Conservation (phyloP, 331 rosid species). For the Saraca asoca region DNA sequence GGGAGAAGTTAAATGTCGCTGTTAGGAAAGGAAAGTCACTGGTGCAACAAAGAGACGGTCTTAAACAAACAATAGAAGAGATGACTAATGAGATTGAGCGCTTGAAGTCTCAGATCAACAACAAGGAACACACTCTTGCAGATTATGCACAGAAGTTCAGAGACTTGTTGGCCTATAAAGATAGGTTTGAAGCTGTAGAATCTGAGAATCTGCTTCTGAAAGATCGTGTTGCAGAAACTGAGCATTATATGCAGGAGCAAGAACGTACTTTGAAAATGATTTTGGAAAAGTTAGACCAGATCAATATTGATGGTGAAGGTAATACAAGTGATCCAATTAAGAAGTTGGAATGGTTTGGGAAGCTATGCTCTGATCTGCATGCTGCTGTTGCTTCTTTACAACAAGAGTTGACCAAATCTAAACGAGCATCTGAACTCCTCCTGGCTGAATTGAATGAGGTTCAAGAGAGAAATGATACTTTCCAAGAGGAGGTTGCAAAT, state of each 20-base stretch:
- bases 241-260: slow-evolving; percentile 61
- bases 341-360: slow-evolving; percentile 67
- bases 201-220: slow-evolving; percentile 60
- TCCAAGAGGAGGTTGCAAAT: slow-evolving; percentile 82
- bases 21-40: slow-evolving; percentile 91
- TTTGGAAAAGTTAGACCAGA: slow-evolving; percentile 52
- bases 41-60: slow-evolving; percentile 84
- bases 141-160: slow-evolving; percentile 64
- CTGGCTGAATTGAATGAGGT: slow-evolving; percentile 94
- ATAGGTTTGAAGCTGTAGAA: slow-evolving; percentile 66
- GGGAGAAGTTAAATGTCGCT: slow-evolving; percentile 86
- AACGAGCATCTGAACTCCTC: slow-evolving; percentile 87
- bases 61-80: slow-evolving; percentile 74
- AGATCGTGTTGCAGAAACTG: slow-evolving; percentile 61
- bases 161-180: slow-evolving; percentile 59
- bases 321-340: slow-evolving; percentile 57
- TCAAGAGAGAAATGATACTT: slow-evolving; percentile 93
- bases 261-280: slow-evolving; percentile 56
- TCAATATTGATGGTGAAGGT: slow-evolving; percentile 61
- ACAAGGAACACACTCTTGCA: slow-evolving; percentile 49
- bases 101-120: slow-evolving; percentile 64
- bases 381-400: slow-evolving; percentile 58
- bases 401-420: slow-evolving; percentile 78
- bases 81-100: slow-evolving; percentile 58
- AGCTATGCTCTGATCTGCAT: slow-evolving; percentile 56